Base-by-base conservation (phyloP, 2,329 filamentous ascomycete genomes). In the Claviceps maximensis region DNA sequence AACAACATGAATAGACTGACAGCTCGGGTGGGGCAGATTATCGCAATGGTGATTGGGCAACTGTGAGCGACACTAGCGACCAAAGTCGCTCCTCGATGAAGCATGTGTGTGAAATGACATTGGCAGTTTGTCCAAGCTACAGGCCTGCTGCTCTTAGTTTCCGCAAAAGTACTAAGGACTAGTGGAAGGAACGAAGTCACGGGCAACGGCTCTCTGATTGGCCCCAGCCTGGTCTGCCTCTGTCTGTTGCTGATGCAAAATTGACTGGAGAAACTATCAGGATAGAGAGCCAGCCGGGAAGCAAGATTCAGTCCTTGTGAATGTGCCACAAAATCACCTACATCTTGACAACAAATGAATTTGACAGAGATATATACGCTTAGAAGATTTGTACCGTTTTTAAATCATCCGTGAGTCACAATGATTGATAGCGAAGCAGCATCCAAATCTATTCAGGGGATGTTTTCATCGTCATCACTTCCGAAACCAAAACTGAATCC, bases 401-500 rank as follows among this genome's bases (percentile, higher is more conserved):
- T 2, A 6, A 25, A 15, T 38, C 15, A 38, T 7, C 15, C 15
- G 17, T n/a, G n/a, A n/a, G n/a, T 17, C 9, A 15, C 12, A 13
- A 15, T 3, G 33, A 36, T 21, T 36, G 12, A 48, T 10, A 2
- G 12, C 2, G 13, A 21, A 10, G 21, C 31, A 19, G 38, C 48
- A 42, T 13, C 36, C 25, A 29, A 7, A 17, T 8, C 15, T 12
- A n/a, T 10, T 59, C 54, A 75, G 29, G 70, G 69, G 59, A 74
- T 69, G 10, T 73, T 72, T 27, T 74, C 72, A 40, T 73, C 69
- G 19, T 69, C 72, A 41, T 65, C 69, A 33, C 46, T 40, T 17
- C 73, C 76, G 62, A 80, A 80, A 0, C 75, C 75, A 61, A 81
- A 81, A 58, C 76, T 79, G 56, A 79, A 79, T 3, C 71, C 69